Conservation (phyloP, 768 basidiomycete genomes). For the Tulasnella sp. region DNA sequence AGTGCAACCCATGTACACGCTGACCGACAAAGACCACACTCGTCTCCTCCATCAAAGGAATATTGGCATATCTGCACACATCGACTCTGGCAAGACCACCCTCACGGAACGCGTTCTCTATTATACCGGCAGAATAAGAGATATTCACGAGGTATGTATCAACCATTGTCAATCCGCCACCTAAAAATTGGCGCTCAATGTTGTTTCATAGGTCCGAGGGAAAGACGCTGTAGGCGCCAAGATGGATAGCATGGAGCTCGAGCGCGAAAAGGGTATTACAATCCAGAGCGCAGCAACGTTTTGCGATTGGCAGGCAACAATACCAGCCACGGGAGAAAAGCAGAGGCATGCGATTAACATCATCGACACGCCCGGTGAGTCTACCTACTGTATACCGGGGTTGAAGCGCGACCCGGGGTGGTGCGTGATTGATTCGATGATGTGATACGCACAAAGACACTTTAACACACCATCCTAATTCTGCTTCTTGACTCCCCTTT, state of each 20-base stretch:
- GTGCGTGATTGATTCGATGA: no score
- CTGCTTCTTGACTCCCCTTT: background rate
- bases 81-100: constrained; percentile 97
- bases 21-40: constrained; percentile 49
- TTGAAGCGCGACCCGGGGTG: no score
- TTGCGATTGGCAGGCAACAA: constrained; percentile 82
- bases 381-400: no score
- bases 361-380: constrained; percentile 89
- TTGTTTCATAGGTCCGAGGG: constrained; percentile 62
- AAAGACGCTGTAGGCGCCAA: constrained; percentile 95
- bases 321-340: constrained; percentile 49
- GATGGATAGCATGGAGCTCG: constrained; percentile 99
- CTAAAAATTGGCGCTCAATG: background rate
- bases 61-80: constrained; percentile 92
- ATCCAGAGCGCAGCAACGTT: constrained; percentile 98
- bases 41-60: constrained; percentile 75
- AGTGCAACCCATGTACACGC: constrained; percentile 28
- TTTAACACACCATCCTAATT: no score
- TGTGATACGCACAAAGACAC: no score
- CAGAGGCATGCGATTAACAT: constrained; percentile 93
- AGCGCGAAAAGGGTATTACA: constrained; percentile 97
- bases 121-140: constrained; percentile 90
- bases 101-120: constrained; percentile 91
- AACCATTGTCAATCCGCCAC: background rate
- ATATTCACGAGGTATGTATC: constrained; percentile 93